Percentiles rank a stretch among this genome's conserved stretches.
These are phyloP conservation scores for Aplosporella prunicola DNA, from an alignment of 2,329 filamentous ascomycete species.

Conservation along the genomic window DNA sequence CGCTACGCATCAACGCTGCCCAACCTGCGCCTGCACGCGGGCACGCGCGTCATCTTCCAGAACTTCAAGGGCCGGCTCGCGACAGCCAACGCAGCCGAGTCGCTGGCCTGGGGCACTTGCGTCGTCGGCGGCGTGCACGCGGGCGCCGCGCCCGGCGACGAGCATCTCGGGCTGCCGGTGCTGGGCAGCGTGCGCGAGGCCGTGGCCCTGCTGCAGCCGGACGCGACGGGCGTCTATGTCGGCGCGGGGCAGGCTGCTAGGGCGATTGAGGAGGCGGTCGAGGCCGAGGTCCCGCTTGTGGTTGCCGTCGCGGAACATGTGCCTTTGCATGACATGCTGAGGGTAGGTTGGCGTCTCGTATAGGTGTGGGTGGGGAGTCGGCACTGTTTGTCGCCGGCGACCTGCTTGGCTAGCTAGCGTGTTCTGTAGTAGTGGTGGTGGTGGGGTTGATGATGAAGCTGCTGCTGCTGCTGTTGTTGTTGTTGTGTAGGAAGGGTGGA, in stretches of 20 bases:
- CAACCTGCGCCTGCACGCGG: slow-evolving; percentile 61
- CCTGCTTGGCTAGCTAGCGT: too few relatives aligned
- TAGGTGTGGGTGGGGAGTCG: too few relatives aligned
- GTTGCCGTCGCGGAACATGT: slow-evolving; percentile 75
- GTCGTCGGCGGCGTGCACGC: slow-evolving; percentile 72
- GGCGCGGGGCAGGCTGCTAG: slow-evolving; percentile 62
- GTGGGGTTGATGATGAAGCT: background rate
- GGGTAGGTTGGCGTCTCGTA: slow-evolving; percentile 41
- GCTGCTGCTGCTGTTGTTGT: too few relatives aligned
- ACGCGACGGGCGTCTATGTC: slow-evolving; percentile 73
- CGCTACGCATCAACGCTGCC: slow-evolving; percentile 53
- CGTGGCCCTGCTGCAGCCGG: slow-evolving; percentile 59
- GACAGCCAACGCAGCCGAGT: slow-evolving; percentile 67
- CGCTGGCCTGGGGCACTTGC: slow-evolving; percentile 67
- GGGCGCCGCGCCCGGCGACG: slow-evolving; percentile 50
- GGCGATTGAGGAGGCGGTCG: slow-evolving; percentile 72
- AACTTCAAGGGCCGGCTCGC: slow-evolving; percentile 61
- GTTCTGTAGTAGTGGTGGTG: too few relatives aligned
- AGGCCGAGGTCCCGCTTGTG: slow-evolving; percentile 66
- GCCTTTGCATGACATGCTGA: slow-evolving; percentile 66
- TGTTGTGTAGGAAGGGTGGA: too few relatives aligned
- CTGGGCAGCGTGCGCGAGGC: slow-evolving; percentile 60
- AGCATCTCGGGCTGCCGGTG: slow-evolving; percentile 65
- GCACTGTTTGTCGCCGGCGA: too few relatives aligned
- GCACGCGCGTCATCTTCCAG: slow-evolving; percentile 61